A percentile compares a stretch with the other conserved stretches of the same genome.
Conservation (phyloP, 2,329 filamentous ascomycete genomes). For the Helotiales sp. region DNA sequence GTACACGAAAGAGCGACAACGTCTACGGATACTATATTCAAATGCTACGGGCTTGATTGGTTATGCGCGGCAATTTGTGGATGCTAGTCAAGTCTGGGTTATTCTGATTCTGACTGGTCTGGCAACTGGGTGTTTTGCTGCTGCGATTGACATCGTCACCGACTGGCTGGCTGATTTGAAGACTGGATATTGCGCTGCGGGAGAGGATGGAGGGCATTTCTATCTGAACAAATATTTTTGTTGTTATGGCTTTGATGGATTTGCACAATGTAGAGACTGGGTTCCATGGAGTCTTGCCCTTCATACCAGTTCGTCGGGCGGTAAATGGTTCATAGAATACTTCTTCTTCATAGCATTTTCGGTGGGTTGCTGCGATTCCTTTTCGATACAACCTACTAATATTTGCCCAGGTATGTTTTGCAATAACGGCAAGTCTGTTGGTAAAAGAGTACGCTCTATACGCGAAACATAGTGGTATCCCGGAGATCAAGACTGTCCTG, state of each 20-base stretch:
- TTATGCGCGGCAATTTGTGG: slow-evolving; percentile 72
- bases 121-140: slow-evolving; percentile 82
- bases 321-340: slow-evolving; percentile 84
- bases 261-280: slow-evolving; percentile 85
- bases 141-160: slow-evolving; percentile 85
- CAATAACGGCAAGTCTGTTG: slow-evolving; percentile 75
- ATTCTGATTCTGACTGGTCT: slow-evolving; percentile 86
- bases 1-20: slow-evolving; percentile 93
- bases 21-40: slow-evolving; percentile 76
- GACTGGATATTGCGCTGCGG: slow-evolving; percentile 80
- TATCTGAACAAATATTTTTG: slow-evolving; percentile 93
- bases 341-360: slow-evolving; percentile 85
- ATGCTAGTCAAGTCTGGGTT: slow-evolving; percentile 91
- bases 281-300: slow-evolving; percentile 80
- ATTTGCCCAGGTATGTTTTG: slow-evolving; percentile 69
- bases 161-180: slow-evolving; percentile 96
- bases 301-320: slow-evolving; percentile 66
- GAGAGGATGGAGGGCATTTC: slow-evolving; percentile 80
- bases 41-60: slow-evolving; percentile 74
- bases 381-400: slow-evolving; percentile 1
- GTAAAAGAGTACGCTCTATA: slow-evolving; percentile 85
- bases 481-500: slow-evolving; percentile 95
- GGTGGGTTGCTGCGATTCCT: slow-evolving; percentile 55
- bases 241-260: slow-evolving; percentile 87
- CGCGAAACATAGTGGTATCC: slow-evolving; percentile 93